Conservation (phyloP, 805 yeast genomes). For the Hanseniaspora guilliermondii region DNA sequence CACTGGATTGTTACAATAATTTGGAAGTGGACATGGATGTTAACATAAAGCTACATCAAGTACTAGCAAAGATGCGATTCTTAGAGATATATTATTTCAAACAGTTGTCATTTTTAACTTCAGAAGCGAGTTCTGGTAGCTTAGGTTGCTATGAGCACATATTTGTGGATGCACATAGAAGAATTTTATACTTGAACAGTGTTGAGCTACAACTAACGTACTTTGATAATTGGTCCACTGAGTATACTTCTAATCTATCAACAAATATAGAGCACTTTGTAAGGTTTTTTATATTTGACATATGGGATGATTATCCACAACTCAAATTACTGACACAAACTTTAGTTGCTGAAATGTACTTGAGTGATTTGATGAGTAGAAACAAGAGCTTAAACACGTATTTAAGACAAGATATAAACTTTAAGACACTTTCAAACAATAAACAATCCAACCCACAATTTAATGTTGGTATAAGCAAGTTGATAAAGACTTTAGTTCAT, state of each 20-base stretch:
- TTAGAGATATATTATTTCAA: conserved; percentile 3
- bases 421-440: neutral
- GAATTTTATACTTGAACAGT: conserved; percentile 1
- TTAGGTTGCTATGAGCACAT: neutral
- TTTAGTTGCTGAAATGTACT: neutral
- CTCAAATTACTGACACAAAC: neutral
- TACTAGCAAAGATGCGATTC: neutral
- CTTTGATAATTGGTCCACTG: conserved; percentile 2
- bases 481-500: neutral
- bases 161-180: conserved; percentile 3
- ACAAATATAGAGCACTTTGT: neutral
- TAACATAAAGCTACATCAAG: neutral
- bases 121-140: neutral
- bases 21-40: neutral
- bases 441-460: neutral
- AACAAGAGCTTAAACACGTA: neutral
- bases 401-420: neutral
- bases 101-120: neutral
- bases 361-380: neutral
- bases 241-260: neutral
- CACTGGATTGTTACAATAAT: conserved; percentile 7
- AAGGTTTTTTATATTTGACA: neutral
- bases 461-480: neutral
- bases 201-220: neutral
- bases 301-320: conserved; percentile 3